A percentile compares a stretch with the other conserved stretches of the same genome.
phyloP scores from a whole-genome alignment of 257 asterid species.

The Ballota nigra region DNA sequence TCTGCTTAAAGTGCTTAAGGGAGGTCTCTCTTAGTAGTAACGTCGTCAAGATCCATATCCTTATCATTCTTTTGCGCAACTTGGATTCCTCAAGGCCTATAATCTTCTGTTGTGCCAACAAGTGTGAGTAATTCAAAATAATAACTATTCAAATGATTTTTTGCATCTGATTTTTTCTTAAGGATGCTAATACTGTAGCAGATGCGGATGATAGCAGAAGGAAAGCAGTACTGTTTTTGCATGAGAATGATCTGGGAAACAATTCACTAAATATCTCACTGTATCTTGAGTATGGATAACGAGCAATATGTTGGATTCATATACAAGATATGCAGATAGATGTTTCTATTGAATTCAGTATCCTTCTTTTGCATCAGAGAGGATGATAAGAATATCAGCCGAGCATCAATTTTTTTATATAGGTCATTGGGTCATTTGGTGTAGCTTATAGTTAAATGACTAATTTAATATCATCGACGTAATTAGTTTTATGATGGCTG shows the following conservation, averaged over 20 bases:
- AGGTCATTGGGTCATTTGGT: neutral
- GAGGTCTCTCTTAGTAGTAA: neutral
- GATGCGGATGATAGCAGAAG: neutral
- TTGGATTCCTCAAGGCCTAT: neutral
- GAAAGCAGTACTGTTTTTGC: neutral
- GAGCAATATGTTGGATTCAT: neutral
- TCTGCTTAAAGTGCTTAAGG: neutral
- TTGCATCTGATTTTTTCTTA: neutral
- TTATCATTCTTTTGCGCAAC: neutral
- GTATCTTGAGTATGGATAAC: neutral
- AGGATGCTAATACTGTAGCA: neutral
- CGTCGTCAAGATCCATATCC: neutral
- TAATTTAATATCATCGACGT: neutral
- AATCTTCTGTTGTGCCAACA: neutral
- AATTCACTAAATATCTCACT: neutral
- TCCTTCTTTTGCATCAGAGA: neutral
- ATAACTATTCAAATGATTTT: neutral
- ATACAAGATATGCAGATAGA: neutral
- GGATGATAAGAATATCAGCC: neutral
- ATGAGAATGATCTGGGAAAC: neutral
- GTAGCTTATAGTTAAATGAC: neutral
- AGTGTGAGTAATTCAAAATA: neutral
- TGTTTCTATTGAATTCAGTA: neutral
- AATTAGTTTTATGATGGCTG: neutral
- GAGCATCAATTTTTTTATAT: neutral